Percentiles rank a stretch among this genome's conserved stretches.
Conservation (phyloP, 306 rosid species). For the Castanopsis chinensis region DNA sequence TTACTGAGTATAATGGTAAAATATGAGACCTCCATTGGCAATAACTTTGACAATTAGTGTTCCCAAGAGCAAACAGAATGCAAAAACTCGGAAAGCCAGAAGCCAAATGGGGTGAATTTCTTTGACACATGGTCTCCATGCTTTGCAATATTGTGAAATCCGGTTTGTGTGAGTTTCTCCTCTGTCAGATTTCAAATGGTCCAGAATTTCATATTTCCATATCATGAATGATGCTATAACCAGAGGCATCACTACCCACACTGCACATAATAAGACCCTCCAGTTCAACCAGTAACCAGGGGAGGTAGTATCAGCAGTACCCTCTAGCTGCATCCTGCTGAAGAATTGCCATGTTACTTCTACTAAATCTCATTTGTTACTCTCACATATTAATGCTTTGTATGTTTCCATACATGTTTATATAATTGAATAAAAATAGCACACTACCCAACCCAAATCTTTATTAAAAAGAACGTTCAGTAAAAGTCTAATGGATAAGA, state of each 20-base stretch:
- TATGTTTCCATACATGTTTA: not conserved
- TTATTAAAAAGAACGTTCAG: not conserved
- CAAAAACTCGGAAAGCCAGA: constrained; percentile 53
- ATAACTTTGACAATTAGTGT: constrained; percentile 40
- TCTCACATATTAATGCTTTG: not conserved
- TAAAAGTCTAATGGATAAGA: not conserved
- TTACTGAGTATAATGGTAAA: constrained; percentile 79
- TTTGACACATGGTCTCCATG: constrained; percentile 74
- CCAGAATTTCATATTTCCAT: constrained; percentile 45
- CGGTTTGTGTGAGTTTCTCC: constrained; percentile 33
- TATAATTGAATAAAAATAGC: not conserved
- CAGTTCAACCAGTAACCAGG: constrained; percentile 77
- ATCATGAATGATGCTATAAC: constrained; percentile 34
- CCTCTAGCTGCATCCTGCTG: constrained; percentile 54
- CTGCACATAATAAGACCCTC: constrained; percentile 58
- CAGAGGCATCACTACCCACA: constrained; percentile 51
- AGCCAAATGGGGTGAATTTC: constrained; percentile 65
- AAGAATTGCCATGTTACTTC: constrained; percentile 18
- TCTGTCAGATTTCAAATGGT: constrained; percentile 25
- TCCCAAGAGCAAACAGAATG: constrained; percentile 51
- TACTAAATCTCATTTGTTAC: constrained; percentile 3
- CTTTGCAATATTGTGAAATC: constrained; percentile 39
- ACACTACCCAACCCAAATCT: not conserved
- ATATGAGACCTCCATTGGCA: constrained; percentile 34
- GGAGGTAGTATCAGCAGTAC: constrained; percentile 39